Evolutionary conservation across 371 early-diverging fungal species (phyloP), one percentile per base, ranked within the genome.

Genomic region (Syncephalastrum sp.): DNA sequence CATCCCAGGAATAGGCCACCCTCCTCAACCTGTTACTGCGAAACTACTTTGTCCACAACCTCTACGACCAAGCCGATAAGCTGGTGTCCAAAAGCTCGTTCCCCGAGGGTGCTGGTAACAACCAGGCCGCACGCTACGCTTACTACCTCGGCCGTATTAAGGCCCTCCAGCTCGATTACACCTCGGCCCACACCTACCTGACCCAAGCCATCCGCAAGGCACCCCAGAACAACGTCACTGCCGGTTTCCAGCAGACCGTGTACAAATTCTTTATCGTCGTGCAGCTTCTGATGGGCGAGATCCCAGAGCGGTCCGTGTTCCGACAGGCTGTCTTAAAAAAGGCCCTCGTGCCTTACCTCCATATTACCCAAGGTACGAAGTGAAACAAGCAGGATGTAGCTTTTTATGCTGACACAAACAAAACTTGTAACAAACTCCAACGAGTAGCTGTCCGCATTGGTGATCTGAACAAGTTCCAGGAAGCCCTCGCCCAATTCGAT

Each of bases 51-150:
- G 82, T 88, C 60, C 87, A 89, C 80, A 95, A 96, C 70, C 82
- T 94, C 24, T 92, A 91, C 59, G 98, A 97, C 46, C 97, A 97
- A 74, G 99, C 99, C 1, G 96, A 96, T 69, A 91, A 95, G 66
- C 85, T 98, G 53, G 90, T 94, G 0, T 88, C 92, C 41, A 97
- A 96, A 81, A 83, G 93, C 21, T 79, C 83, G 4, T 96, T 95
- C 79, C 98, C 99, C 1, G 91, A 94, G 56, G 81, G 82, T 43
- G 96, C 94, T 10, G 88, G 89, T 47, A 97, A 96, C 82, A 92
- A 89, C 64, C 94, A 97, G 67, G 84, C 90, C 27, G 96, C 97
- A 29, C 88, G 98, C 58, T 93, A 96, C 74, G 90, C 95, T 76
- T 98, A 95, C 69, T 98, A 97, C 64, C 78, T 93, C 25, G 93